phyloP scores from a whole-genome alignment of 768 basidiomycete species.

The Favolaschia claudopus region DNA sequence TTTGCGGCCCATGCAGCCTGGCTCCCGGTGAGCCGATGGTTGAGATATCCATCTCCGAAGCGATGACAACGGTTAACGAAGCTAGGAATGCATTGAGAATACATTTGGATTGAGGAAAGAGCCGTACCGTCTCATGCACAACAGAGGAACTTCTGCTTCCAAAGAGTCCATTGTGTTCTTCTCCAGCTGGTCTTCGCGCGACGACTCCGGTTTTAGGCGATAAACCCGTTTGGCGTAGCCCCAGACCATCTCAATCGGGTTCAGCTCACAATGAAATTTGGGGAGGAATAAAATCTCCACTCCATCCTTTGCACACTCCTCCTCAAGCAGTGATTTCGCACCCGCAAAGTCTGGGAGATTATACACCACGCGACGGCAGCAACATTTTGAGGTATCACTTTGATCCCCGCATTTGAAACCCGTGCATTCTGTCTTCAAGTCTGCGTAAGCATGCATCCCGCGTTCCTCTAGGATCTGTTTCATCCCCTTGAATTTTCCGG shows the following conservation, averaged over 20 bases:
- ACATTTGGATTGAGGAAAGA: no score
- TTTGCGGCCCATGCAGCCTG: no score
- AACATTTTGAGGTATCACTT: slow-evolving; percentile 31
- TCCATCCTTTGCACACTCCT: neutral
- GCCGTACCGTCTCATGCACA: neutral
- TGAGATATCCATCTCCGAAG: no score
- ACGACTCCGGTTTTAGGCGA: no score
- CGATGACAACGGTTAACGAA: no score
- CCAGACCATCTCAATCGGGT: slow-evolving; percentile 36
- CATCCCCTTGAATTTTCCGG: slow-evolving; percentile 44
- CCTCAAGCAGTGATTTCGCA: neutral
- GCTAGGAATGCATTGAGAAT: no score
- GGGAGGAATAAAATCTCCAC: slow-evolving; percentile 4
- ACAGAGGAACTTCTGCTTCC: slow-evolving; percentile 28
- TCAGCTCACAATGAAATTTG: slow-evolving; percentile 25
- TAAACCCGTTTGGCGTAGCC: slow-evolving; percentile 33
- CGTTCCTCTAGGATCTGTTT: slow-evolving; percentile 11
- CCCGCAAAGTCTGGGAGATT: slow-evolving; percentile 32
- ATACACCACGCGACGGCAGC: slow-evolving; percentile 32
- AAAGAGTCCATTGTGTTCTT: slow-evolving; percentile 33
- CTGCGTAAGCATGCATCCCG: neutral
- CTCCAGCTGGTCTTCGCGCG: no score
- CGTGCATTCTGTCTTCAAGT: slow-evolving; percentile 23
- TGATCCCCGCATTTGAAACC: slow-evolving; percentile 34
- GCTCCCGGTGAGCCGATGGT: no score